Evolutionary conservation across 192 early-diverging fungal species (phyloP).

Genomic region (Podila clonocystis): DNA sequence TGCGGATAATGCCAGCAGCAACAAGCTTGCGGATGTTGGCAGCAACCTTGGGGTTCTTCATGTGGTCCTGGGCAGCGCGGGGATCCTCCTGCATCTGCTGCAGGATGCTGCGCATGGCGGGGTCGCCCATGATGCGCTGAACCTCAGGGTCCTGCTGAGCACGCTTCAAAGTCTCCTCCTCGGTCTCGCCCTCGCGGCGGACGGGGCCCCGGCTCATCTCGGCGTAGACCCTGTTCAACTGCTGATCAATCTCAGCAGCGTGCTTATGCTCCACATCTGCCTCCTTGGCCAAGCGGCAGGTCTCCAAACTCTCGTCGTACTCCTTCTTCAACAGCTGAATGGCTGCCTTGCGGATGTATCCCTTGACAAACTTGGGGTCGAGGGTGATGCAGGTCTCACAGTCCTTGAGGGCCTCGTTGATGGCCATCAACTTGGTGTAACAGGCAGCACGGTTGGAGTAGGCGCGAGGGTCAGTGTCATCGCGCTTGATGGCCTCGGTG

Average conservation of each 20-base stretch:
- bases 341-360: conserved; percentile 95
- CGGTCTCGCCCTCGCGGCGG: conserved; percentile 65
- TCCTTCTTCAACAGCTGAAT: conserved; percentile 91
- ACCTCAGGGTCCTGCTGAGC: conserved; percentile 97
- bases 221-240: conserved; percentile 82
- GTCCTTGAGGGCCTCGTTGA: conserved; percentile 96
- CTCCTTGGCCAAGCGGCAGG: conserved; percentile 78
- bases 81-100: conserved; percentile 98
- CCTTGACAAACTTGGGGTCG: conserved; percentile 92
- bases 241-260: conserved; percentile 83
- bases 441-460: conserved; percentile 98
- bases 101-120: conserved; percentile 96
- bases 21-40: conserved; percentile 94
- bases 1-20: conserved; percentile 85
- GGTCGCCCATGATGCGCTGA: conserved; percentile 86
- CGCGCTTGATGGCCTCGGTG: conserved; percentile 97
- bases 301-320: conserved; percentile 84
- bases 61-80: conserved; percentile 88
- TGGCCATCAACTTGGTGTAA: conserved; percentile 93
- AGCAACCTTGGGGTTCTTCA: conserved; percentile 96
- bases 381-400: conserved; percentile 87
- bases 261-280: conserved; percentile 89
- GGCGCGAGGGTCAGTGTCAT: conserved; percentile 86
- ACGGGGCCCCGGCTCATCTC: conserved; percentile 73
- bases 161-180: conserved; percentile 82